Evolutionary conservation across 129 eudicot genomes (phyloP).

Genomic region (Arctium minus): DNA sequence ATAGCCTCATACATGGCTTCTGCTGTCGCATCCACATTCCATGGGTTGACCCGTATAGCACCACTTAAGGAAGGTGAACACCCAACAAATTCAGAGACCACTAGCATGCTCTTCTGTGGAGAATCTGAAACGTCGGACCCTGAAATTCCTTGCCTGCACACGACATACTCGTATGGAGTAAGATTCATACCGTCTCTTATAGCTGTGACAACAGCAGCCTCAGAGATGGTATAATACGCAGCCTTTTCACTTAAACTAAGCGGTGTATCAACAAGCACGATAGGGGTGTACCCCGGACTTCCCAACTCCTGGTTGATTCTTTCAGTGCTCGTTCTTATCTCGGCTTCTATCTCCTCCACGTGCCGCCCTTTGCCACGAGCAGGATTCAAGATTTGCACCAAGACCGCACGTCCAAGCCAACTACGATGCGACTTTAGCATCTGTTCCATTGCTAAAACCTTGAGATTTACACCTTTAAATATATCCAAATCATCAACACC

Average conservation of each 20-base stretch:
- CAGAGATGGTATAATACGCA: slow-evolving; percentile 59
- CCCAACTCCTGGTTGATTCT: slow-evolving; percentile 33
- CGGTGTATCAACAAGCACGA: slow-evolving; percentile 42
- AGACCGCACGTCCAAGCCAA: slow-evolving; percentile 43
- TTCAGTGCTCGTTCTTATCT: slow-evolving; percentile 14
- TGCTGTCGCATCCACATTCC: slow-evolving; percentile 59
- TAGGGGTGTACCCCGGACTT: slow-evolving; percentile 34
- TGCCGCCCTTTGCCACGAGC: slow-evolving; percentile 60
- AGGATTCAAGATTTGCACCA: slow-evolving; percentile 43
- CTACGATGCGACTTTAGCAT: slow-evolving; percentile 41
- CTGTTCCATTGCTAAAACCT: slow-evolving; percentile 58
- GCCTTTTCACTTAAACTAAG: slow-evolving; percentile 46
- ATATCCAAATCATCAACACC: slow-evolving; percentile 60
- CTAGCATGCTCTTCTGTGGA: slow-evolving; percentile 52
- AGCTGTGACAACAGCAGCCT: slow-evolving; percentile 64
- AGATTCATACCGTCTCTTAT: slow-evolving; percentile 75
- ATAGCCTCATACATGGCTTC: slow-evolving; percentile 61
- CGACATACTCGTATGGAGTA: slow-evolving; percentile 60
- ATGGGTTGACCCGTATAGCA: slow-evolving; percentile 66
- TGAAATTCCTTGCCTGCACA: slow-evolving; percentile 56
- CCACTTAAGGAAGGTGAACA: slow-evolving; percentile 74
- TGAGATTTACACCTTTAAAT: slow-evolving; percentile 49
- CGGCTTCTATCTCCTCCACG: slow-evolving; percentile 54
- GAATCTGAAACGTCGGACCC: slow-evolving; percentile 34
- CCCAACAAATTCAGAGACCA: slow-evolving; percentile 65